Conservation (phyloP, 768 basidiomycete species). For the Calvatia gigantea region DNA sequence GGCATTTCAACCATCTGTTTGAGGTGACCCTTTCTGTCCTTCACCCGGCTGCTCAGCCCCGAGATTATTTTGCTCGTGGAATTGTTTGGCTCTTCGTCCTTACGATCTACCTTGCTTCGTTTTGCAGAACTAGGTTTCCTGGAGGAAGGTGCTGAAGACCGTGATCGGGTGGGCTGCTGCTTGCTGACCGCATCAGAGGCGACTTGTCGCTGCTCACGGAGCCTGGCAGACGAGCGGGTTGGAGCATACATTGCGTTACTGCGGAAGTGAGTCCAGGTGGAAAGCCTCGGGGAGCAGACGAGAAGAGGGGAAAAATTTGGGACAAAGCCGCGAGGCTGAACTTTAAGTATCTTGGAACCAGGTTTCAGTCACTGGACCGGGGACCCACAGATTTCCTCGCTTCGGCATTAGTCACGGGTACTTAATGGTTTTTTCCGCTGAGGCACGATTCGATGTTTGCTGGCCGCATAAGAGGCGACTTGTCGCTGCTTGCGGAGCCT, state of each 20-base stretch:
- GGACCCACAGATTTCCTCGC: too few species aligned
- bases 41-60: conserved; percentile 5
- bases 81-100: not conserved
- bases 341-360: too few species aligned
- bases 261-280: too few species aligned
- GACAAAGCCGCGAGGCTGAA: too few species aligned
- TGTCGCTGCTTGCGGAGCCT: not conserved
- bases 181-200: not conserved
- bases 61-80: not conserved
- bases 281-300: too few species aligned
- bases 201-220: not conserved
- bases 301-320: too few species aligned
- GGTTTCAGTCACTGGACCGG: too few species aligned
- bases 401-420: too few species aligned
- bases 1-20: conserved; percentile 29
- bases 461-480: too few species aligned
- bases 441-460: too few species aligned
- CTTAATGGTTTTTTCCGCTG: too few species aligned
- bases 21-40: conserved; percentile 21
- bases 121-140: not conserved
- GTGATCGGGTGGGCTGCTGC: not conserved
- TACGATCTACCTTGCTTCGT: not conserved
- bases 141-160: not conserved
- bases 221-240: conserved; percentile 1
- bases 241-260: conserved; percentile 5